These are phyloP conservation scores for Septoria petroselini DNA, from an alignment of 2,329 filamentous ascomycete genomes.

Conservation along the genomic window DNA sequence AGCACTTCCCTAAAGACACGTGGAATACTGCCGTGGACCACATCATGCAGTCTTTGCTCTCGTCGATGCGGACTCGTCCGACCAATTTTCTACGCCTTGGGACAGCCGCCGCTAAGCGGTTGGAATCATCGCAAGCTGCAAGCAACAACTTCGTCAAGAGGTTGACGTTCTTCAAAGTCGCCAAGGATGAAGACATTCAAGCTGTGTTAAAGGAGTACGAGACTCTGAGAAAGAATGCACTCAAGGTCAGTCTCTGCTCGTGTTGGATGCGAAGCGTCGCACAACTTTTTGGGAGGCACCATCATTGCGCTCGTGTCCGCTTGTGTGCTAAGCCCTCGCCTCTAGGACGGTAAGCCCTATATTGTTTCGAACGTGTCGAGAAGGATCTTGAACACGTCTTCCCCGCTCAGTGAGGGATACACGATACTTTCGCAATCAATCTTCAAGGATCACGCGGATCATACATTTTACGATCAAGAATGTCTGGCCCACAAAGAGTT, in stretches of 20 bases:
- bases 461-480: slow-evolving; percentile 66
- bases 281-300: not conserved
- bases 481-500: slow-evolving; percentile 55
- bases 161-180: slow-evolving; percentile 54
- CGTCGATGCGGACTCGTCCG: too few relatives aligned
- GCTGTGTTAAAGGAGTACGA: slow-evolving; percentile 47
- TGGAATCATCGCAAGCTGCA: slow-evolving; percentile 18
- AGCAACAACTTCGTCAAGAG: slow-evolving; percentile 42
- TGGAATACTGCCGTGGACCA: too few relatives aligned
- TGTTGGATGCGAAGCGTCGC: not conserved
- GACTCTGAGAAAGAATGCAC: slow-evolving; percentile 43
- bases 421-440: slow-evolving; percentile 62
- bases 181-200: slow-evolving; percentile 47
- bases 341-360: slow-evolving; percentile 67
- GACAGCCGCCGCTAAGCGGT: not conserved
- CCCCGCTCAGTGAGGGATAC: slow-evolving; percentile 60
- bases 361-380: slow-evolving; percentile 50
- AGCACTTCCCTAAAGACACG: too few relatives aligned
- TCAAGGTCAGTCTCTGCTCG: slow-evolving; percentile 38
- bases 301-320: not conserved
- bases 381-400: slow-evolving; percentile 29
- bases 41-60: not conserved
- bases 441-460: slow-evolving; percentile 63
- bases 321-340: slow-evolving; percentile 4
- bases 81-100: too few relatives aligned